Percentiles rank a stretch among this genome's conserved stretches.
Evolutionary conservation across 345 rosid species (phyloP).

Genomic region (Linum usitatissimum): DNA sequence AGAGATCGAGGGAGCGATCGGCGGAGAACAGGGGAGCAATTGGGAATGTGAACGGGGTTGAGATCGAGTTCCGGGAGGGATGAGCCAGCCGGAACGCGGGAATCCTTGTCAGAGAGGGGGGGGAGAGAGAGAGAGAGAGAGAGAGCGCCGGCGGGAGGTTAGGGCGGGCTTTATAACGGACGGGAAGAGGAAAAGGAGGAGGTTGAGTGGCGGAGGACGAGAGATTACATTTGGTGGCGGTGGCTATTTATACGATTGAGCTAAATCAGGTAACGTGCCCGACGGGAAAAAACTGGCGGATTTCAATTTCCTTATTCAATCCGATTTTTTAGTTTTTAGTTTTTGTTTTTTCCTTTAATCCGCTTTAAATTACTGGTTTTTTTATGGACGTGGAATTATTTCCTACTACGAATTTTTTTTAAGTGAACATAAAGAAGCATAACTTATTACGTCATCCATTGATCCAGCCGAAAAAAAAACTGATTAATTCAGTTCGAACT

Average conservation of each 20-base stretch:
- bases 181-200: background rate
- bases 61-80: background rate
- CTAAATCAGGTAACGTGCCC: background rate
- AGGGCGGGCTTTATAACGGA: background rate
- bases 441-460: no score
- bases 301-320: no score
- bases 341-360: no score
- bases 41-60: background rate
- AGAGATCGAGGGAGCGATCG: background rate
- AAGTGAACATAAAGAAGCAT: no score
- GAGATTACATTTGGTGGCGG: background rate
- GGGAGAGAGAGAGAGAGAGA: background rate
- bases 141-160: background rate
- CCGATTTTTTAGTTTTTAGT: no score
- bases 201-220: background rate
- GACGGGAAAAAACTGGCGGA: no score
- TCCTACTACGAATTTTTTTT: no score
- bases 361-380: no score
- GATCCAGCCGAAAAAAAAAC: no score
- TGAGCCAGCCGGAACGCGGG: background rate
- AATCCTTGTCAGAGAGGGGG: background rate
- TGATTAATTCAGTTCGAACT: no score
- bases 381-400: no score
- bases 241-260: background rate
- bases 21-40: no score